Conservation (phyloP, 805 yeast species). For the Myxozyma mucilagina region DNA sequence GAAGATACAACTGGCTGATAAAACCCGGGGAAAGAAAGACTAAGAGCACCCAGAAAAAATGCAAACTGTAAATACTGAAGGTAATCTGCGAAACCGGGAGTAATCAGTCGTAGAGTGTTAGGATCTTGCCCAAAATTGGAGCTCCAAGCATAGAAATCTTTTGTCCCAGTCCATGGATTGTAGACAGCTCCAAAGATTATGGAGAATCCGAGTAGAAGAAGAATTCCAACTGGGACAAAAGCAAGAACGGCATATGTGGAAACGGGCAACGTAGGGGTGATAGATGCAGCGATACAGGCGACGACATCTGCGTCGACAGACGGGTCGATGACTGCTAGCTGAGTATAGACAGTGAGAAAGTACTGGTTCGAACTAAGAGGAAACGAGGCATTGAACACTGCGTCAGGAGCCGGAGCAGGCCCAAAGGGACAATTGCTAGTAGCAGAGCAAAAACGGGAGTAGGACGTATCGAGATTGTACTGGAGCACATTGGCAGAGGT, state of each 20-base stretch:
- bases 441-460: conserved; percentile 35
- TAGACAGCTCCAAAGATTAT: conserved; percentile 44
- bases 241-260: conserved; percentile 46
- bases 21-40: conserved; percentile 60
- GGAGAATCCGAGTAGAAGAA: conserved; percentile 36
- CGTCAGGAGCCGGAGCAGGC: conserved; percentile 29
- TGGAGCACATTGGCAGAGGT: conserved; percentile 33
- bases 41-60: conserved; percentile 55
- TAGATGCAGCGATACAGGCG: conserved; percentile 51
- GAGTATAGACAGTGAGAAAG: conserved; percentile 33
- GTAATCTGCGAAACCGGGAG: conserved; percentile 54
- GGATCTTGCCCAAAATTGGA: conserved; percentile 60
- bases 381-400: conserved; percentile 11
- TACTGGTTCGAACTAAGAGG: conserved; percentile 11
- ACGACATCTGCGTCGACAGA: conserved; percentile 37
- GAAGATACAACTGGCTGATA: conserved; percentile 56
- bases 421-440: conserved; percentile 37
- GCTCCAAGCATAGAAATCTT: conserved; percentile 53
- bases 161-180: conserved; percentile 60
- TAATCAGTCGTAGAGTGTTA: conserved; percentile 52
- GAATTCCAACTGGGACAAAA: conserved; percentile 45
- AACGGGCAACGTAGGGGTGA: conserved; percentile 50
- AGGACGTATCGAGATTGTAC: conserved; percentile 28
- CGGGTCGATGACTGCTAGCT: conserved; percentile 36
- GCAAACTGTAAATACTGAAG: conserved; percentile 60